These are phyloP conservation scores for Sechiopsis laciniata DNA, from an alignment of 306 rosid genomes.

Conservation along the genomic window DNA sequence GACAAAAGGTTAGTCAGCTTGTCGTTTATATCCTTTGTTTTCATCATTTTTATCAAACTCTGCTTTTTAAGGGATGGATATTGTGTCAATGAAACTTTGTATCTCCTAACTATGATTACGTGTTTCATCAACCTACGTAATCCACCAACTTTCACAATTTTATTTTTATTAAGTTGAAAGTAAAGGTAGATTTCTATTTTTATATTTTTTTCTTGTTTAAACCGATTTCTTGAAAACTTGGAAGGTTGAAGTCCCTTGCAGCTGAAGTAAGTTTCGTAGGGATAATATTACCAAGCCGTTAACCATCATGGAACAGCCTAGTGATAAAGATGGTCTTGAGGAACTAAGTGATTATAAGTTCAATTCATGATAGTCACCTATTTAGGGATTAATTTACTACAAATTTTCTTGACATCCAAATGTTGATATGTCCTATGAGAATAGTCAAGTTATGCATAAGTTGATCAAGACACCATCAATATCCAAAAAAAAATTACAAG, in stretches of 20 bases:
- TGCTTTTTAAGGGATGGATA: neutral
- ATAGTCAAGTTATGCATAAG: too few species aligned
- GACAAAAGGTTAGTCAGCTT: conserved; percentile 50
- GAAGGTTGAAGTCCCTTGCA: neutral
- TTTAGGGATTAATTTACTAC: too few species aligned
- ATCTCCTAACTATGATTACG: neutral
- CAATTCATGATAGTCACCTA: too few species aligned
- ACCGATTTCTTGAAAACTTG: neutral
- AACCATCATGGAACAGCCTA: too few species aligned
- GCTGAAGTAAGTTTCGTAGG: conserved; percentile 10
- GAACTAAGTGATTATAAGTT: too few species aligned
- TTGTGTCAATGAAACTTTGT: neutral
- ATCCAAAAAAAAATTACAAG: neutral
- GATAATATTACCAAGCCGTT: neutral
- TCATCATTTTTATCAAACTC: neutral
- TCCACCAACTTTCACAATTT: neutral
- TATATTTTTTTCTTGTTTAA: neutral
- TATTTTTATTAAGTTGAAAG: neutral
- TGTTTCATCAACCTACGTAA: neutral
- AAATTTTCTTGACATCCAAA: too few species aligned
- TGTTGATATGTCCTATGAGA: too few species aligned
- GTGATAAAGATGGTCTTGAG: too few species aligned
- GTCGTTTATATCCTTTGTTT: neutral
- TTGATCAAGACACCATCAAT: too few species aligned
- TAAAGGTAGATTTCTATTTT: neutral